Conservation (phyloP, 257 asterid species). For the Nicotiana benthamiana region DNA sequence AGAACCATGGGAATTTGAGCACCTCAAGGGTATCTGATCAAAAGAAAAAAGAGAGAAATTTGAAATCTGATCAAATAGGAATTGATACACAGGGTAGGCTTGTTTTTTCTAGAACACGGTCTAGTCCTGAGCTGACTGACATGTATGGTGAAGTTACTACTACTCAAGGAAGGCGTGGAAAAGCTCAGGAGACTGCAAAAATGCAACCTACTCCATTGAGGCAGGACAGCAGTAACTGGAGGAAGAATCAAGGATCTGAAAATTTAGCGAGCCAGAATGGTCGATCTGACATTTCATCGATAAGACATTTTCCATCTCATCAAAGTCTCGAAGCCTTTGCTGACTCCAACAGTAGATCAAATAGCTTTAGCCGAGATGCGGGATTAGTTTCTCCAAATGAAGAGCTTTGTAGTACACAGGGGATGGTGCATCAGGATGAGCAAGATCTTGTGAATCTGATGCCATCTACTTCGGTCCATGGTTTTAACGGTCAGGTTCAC, state of each 20-base stretch:
- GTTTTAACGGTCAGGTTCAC: conserved; percentile 59
- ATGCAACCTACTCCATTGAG: conserved; percentile 29
- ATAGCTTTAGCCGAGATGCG: conserved; percentile 38
- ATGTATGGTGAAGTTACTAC: conserved; percentile 32
- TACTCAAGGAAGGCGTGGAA: conserved; percentile 17
- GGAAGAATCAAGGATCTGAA: conserved; percentile 45
- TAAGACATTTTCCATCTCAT: conserved; percentile 38
- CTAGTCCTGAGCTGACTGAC: conserved; percentile 96
- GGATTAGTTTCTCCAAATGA: conserved; percentile 43
- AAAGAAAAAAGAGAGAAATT: conserved; percentile 33
- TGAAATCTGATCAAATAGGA: conserved; percentile 41
- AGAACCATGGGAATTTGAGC: conserved; percentile 30
- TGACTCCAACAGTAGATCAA: conserved; percentile 47
- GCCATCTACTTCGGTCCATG: conserved; percentile 78
- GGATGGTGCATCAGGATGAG: conserved; percentile 71
- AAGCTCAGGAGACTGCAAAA: conserved; percentile 44
- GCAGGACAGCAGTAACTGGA: conserved; percentile 39
- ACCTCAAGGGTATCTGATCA: conserved; percentile 36
- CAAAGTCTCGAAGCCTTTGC: conserved; percentile 37
- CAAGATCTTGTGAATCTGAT: conserved; percentile 79
- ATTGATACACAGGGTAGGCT: conserved; percentile 52
- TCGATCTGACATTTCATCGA: conserved; percentile 34
- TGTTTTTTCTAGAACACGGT: conserved; percentile 69
- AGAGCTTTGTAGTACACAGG: conserved; percentile 45
- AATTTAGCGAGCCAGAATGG: conserved; percentile 41